Evolutionary conservation across 1,284 basidiomycete species (phyloP).

Genomic region (Sparassis latifolia): DNA sequence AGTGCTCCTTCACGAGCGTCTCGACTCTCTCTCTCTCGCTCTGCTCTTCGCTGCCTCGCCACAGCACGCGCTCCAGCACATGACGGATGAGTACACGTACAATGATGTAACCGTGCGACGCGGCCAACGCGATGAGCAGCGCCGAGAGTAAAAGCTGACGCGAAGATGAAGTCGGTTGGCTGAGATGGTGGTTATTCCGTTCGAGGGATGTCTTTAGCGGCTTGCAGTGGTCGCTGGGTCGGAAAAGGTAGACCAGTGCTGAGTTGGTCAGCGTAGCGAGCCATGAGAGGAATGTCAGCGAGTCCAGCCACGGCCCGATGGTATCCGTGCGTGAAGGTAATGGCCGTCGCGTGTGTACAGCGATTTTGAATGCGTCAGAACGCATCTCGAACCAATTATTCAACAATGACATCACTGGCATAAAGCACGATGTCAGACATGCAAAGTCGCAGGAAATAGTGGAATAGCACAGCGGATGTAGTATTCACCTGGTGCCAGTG

Average conservation of each 20-base stretch:
- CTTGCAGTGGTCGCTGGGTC: conserved; percentile 22
- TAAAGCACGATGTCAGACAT: too few relatives aligned
- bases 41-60: conserved; percentile 67
- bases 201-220: conserved; percentile 24
- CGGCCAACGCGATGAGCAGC: conserved; percentile 67
- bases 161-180: conserved; percentile 29
- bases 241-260: conserved; percentile 83
- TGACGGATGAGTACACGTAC: conserved; percentile 59
- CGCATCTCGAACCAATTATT: conserved; percentile 93
- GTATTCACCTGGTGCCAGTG: conserved; percentile 71
- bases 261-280: conserved; percentile 80
- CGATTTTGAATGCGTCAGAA: conserved; percentile 94
- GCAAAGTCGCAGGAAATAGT: too few relatives aligned
- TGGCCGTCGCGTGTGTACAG: conserved; percentile 79
- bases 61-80: conserved; percentile 66
- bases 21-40: conserved; percentile 49
- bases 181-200: conserved; percentile 15
- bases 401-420: conserved; percentile 60
- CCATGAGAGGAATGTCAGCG: conserved; percentile 85
- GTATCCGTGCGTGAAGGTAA: conserved; percentile 83
- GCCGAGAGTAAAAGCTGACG: conserved; percentile 58
- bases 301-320: conserved; percentile 93
- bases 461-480: too few relatives aligned
- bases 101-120: conserved; percentile 77
- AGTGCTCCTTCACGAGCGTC: conserved; percentile 57